Base-by-base conservation (phyloP, 2,329 filamentous ascomycete species). In the Pezicula rhizophila region DNA sequence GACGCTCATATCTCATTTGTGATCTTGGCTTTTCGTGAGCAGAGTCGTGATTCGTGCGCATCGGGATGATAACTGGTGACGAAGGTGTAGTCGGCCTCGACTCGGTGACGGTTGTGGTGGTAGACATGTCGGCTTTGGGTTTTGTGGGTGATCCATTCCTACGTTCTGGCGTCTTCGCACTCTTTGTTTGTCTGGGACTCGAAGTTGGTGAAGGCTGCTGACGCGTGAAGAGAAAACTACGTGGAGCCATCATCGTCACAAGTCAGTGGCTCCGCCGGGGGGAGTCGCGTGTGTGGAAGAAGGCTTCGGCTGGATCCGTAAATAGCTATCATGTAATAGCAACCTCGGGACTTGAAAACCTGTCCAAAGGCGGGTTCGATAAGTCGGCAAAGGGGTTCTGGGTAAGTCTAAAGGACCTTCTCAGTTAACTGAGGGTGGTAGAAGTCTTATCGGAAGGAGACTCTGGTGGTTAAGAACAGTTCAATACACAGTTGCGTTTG, bases 11-110 rank as follows among this genome's bases (percentile, higher is more conserved):
- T 38, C 51, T 53, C 18, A 31, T 42, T 15, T 59, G 55, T 7
- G 54, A 44, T 54, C 59, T 53, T 41, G 56, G 53, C 20, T 42
- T 54, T 17, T 58, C 51, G 38, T 52, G 50, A 37, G 53, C 12
- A 33, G 23, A 35, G 31, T 63, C 57, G 46, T 57, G 51, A 23
- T 55, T 46, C 8, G 50, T 47, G 48, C 60, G 57, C 23, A 52
- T 47, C 10, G 63, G 63, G 34, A 65, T 65, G 8, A 63, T 52
- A 15, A 63, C 57, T 14, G 62, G 62, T 15, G 60, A 60, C 12
- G 61, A 58, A 15, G 59, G 55, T 11, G 54, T 60, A 14, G 52
- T 54, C 14, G 57, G 55, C 47, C 51, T 51, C 42, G 55, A 52
- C 2, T 42, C 46, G 33, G 48, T 48, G 15, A 49, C 48, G 15